Base-by-base conservation (phyloP, 1,284 basidiomycete genomes). In the Leccinum huronense region DNA sequence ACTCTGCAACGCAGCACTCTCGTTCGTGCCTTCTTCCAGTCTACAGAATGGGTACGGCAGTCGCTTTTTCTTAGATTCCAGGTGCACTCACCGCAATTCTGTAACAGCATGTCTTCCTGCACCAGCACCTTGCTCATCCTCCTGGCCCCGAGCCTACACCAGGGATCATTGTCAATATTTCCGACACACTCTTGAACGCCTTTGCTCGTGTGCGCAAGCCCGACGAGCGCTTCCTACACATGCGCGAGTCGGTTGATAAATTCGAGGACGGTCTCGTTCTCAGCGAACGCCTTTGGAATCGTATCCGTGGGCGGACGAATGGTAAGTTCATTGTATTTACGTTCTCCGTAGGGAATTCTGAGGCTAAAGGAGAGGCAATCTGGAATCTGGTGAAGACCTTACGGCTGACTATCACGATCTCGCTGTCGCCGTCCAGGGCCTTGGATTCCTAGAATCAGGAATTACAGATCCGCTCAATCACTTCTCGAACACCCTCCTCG, bases 381-480 rank as follows among this genome's bases (percentile, higher is more conserved):
- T 82, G 78, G 87, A 87, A 85, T 87, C 84, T 73, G 86, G 82
- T 81, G 84, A 87, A 96, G 95, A 97, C 84, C 86, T 99, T 59
- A 91, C 94, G 62, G 88, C 89, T 64, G 97, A 99, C 82, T 99
- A 98, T 78, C 94, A 97, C 75, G 97, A 98, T 77, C 82, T 98
- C 70, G 95, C 97, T 31, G 91, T 95, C 64, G 91, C 94, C 57
- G 93, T 98, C 65, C 96, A 99, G 77, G 95, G 96, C 59, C 85
- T 99, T 64, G 97, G 95, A 63, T 97, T 97, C 79, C 85, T 99
- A 67, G 97, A 99, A 78, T 95, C 93, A 66, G 97, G 97, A 42
- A 98, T 99, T 69, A 98, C 97, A 34, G 95, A 98, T 70, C 95
- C 94, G 1, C 80, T 99, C 66, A 97, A 97, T 74, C 90, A 97